Base-by-base conservation (phyloP, 2,329 filamentous ascomycete genomes). In the Magnaporthiopsis poae region DNA sequence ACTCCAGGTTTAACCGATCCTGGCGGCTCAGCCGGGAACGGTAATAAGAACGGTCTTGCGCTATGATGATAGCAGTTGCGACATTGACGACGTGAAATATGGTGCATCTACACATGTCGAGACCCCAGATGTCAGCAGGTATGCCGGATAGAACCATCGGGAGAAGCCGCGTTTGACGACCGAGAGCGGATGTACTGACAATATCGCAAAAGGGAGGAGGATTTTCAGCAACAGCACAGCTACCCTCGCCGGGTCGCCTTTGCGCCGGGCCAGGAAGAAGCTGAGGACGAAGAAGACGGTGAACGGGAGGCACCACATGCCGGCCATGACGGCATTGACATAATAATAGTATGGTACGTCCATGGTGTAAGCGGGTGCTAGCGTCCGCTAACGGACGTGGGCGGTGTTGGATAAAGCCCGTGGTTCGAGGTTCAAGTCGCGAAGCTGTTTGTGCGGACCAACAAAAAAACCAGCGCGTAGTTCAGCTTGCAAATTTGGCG, bases 231-330 rank as follows among this genome's bases (percentile, higher is more conserved):
- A 63, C 18, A 46, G n/a, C 8, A 63, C 36, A 7, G 35, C n/a
- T 11, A 18, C 46, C 35, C 62, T 63, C 15, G 62, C 62, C 5
- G 62, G 62, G 35, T 63, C 62, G 46, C 63, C 33, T 15, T 67
- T 68, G n/a, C 69, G 68, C 18, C 68, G 69, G 15, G 67, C 71
- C 8, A 67, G 63, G 56, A 67, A 69, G 8, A 71, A 35, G 36
- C 66, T 69, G 29, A 73, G 39, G 62, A 67, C 36, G 67, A 68
- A 71, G 35, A 73, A 18, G 25, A 72, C 61, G n/a, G 68, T 52
- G 18, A 72, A 62, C 0, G 72, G 71, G 11, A 46, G 66, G 66
- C 70, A 60, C 29, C 68, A 67, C 27, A 73, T 61, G 46, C 67
- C 72, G 2, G 25, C 12, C 11, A 69, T 15, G 29, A 13, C 66